Conservation (phyloP, 176 grass and related monocot species). For the Phoenix dactylifera region DNA sequence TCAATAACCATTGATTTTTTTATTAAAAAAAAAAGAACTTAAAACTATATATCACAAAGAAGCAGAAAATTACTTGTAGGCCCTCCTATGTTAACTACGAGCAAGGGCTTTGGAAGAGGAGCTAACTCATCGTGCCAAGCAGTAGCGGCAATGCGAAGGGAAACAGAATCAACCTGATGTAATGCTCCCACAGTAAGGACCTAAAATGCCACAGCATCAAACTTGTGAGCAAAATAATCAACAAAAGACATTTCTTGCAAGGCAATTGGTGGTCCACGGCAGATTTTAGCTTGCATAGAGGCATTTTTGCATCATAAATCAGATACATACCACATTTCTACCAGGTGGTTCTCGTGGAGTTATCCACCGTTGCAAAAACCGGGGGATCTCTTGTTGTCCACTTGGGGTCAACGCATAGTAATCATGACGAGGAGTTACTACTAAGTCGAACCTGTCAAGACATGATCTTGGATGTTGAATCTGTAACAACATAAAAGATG, state of each 20-base stretch:
- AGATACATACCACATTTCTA: constrained; percentile 61
- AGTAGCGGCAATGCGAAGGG: constrained; percentile 63
- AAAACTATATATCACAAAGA: constrained; percentile 3
- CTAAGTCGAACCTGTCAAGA: constrained; percentile 84
- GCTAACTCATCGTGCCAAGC: constrained; percentile 86
- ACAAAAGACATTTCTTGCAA: neutral
- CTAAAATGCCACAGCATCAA: constrained; percentile 31
- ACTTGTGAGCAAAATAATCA: no score
- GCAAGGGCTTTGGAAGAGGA: constrained; percentile 75
- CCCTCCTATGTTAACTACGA: constrained; percentile 76
- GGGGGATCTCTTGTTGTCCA: constrained; percentile 68
- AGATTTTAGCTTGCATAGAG: neutral
- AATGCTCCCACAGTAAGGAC: constrained; percentile 72
- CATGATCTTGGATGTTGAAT: constrained; percentile 77
- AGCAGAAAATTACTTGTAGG: constrained; percentile 46
- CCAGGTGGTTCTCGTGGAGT: constrained; percentile 67
- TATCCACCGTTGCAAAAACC: constrained; percentile 61
- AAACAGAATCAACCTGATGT: constrained; percentile 81
- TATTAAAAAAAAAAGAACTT: no score
- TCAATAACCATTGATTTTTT: no score
- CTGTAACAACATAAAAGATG: constrained; percentile 32
- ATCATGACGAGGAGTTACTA: constrained; percentile 83
- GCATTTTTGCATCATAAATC: neutral
- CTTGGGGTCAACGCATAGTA: constrained; percentile 73
- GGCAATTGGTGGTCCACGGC: neutral